These are phyloP conservation scores for Xylaria sp. DNA, from an alignment of 2,329 filamentous ascomycete genomes.

Conservation along the genomic window DNA sequence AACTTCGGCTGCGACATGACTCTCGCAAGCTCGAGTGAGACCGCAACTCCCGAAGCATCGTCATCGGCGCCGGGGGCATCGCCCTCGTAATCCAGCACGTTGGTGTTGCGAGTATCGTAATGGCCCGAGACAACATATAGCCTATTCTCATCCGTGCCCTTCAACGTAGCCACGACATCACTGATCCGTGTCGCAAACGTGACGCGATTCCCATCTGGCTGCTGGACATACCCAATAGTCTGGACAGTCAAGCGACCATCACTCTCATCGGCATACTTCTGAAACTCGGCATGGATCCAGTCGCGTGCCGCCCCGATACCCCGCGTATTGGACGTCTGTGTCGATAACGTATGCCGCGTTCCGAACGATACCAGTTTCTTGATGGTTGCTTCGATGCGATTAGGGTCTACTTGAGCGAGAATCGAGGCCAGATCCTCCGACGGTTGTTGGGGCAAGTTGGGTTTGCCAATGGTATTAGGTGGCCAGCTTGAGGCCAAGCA, in stretches of 20 bases:
- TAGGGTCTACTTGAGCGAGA: conserved; percentile 49
- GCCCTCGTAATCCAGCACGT: conserved; percentile 60
- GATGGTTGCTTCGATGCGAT: conserved; percentile 61
- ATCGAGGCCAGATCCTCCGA: conserved; percentile 44
- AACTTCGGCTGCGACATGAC: conserved; percentile 57
- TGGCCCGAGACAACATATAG: conserved; percentile 66
- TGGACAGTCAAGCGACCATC: conserved; percentile 62
- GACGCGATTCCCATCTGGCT: conserved; percentile 55
- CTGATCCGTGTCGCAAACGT: conserved; percentile 62
- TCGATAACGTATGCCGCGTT: conserved; percentile 65
- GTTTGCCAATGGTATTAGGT: conserved; percentile 41
- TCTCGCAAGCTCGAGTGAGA: conserved; percentile 65
- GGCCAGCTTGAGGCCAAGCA: conserved; percentile 47
- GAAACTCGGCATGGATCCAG: conserved; percentile 64
- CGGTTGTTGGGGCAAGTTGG: conserved; percentile 45
- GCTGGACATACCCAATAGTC: conserved; percentile 62
- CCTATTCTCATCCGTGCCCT: conserved; percentile 56
- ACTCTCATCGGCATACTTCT: conserved; percentile 56
- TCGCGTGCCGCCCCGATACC: conserved; percentile 67
- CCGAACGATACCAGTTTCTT: conserved; percentile 65
- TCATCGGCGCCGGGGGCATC: conserved; percentile 68
- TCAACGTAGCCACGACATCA: conserved; percentile 63
- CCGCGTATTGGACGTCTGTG: conserved; percentile 59
- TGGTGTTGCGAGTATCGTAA: conserved; percentile 63
- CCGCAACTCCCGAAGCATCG: conserved; percentile 64